These are phyloP conservation scores for Nakataea oryzae DNA, from an alignment of 2,329 filamentous ascomycete genomes.

Conservation along the genomic window DNA sequence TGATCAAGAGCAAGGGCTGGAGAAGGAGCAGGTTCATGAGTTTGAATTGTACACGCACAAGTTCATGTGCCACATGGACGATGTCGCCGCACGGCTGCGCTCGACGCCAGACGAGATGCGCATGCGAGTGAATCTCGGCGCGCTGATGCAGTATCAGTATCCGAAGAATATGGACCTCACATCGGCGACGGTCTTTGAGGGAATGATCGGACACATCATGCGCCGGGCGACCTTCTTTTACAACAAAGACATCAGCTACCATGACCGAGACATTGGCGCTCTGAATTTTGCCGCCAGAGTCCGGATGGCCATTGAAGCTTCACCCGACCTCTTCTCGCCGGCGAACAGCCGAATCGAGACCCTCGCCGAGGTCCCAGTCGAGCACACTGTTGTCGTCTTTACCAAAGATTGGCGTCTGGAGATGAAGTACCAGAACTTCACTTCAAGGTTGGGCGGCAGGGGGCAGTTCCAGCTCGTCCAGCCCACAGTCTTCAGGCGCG, in stretches of 20 bases:
- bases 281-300: background rate
- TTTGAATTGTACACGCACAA: background rate
- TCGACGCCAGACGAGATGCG: constrained; percentile 4
- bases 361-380: constrained; percentile 6
- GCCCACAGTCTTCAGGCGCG: constrained; percentile 2
- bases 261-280: background rate
- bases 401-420: constrained; percentile 12
- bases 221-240: background rate
- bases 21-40: background rate
- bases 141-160: constrained; percentile 2
- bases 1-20: background rate
- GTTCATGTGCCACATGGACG: background rate
- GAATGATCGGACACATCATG: background rate
- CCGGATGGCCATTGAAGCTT: background rate
- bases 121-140: constrained; percentile 6
- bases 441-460: constrained; percentile 4
- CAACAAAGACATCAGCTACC: background rate
- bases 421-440: constrained; percentile 7
- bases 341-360: background rate
- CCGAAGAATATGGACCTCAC: background rate
- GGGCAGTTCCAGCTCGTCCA: background rate
- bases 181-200: background rate
- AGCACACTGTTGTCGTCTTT: constrained; percentile 8
- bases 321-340: background rate
- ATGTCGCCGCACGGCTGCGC: background rate